Evolutionary conservation across 495 filamentous ascomycete species (phyloP), one percentile per base, ranked within the genome.

Genomic region (Xylaria intraflava): DNA sequence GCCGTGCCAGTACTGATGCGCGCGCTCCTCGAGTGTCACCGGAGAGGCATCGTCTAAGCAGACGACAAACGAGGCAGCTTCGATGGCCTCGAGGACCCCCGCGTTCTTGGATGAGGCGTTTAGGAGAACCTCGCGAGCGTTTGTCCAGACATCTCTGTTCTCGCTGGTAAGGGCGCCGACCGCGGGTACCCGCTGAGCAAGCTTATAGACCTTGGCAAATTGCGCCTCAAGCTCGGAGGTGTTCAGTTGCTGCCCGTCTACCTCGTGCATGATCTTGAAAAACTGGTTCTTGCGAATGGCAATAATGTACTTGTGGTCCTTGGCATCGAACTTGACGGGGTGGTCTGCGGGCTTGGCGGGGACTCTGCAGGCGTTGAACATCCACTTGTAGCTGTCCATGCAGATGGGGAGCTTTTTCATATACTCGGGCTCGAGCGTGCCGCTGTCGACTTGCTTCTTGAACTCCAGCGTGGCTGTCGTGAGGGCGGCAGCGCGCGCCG

Each of bases 351-450:
- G 82, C 60, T 85, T 86, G 47, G 83, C 84, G n/a, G 94, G 87
- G 29, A 96, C 82, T 53, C 94, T 86, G 73, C 84, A 88, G 69
- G 78, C 77, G 70, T 99, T 96, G 81, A 99, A 99, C 94, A 99
- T 97, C 83, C 86, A 99, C 75, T 96, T 78, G 77, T 96, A 96
- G 53, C 86, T 88, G 78, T 86, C 87, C 94, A 97, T 97, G 70
- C 89, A 92, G 65, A 96, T 89, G 49, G 94, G 94, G 53, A 88
- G 80, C 71, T 86, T 86, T 72, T 90, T 90, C 89, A 97, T 94
- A 75, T 96, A 96, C 72, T 99, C 94, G 10, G 94, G 94, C 74
- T 99, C 94, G 46, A 99, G 76, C 3, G 82, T 83, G 50, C 84
- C 85, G 23, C 67, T 66, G 64, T 96, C 94, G 2, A 97, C 93